A percentile compares a stretch with the other conserved stretches of the same genome.
phyloP scores from a whole-genome alignment of 495 filamentous ascomycete species.

The Glarea lozoyensis region DNA sequence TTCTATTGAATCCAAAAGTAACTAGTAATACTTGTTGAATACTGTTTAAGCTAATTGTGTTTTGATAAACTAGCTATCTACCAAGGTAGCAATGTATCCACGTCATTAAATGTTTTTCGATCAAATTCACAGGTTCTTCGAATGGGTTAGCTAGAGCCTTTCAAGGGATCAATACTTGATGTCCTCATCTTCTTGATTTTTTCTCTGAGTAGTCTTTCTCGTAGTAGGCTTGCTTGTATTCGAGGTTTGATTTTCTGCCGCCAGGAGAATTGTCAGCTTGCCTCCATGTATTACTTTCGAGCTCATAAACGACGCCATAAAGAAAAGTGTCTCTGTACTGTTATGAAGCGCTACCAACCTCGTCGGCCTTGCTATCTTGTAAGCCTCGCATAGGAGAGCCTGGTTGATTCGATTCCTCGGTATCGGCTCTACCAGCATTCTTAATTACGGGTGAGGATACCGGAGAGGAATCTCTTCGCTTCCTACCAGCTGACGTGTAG shows the following conservation, averaged over 20 bases:
- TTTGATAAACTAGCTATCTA: no score
- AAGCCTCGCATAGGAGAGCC: conserved; percentile 18
- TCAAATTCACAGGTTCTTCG: no score
- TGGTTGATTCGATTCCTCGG: conserved; percentile 44
- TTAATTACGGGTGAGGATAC: conserved; percentile 23
- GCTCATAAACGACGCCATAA: not conserved
- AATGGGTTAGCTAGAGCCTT: conserved; percentile 26
- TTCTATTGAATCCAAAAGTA: no score
- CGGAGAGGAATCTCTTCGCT: conserved; percentile 26
- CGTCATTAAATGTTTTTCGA: no score
- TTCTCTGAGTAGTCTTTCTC: conserved; percentile 59
- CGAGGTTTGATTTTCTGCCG: conserved; percentile 32
- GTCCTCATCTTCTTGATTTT: conserved; percentile 57
- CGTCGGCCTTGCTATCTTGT: conserved; percentile 20
- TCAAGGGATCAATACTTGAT: conserved; percentile 34
- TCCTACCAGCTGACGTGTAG: conserved; percentile 39
- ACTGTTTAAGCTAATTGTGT: not conserved
- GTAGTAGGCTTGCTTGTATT: conserved; percentile 45
- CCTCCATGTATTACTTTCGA: conserved; percentile 1
- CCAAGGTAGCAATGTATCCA: no score
- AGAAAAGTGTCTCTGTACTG: conserved; percentile 7
- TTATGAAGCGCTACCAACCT: conserved; percentile 42
- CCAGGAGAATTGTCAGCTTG: conserved; percentile 17
- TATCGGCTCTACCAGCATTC: conserved; percentile 44
- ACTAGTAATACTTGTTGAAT: no score